phyloP scores from a whole-genome alignment of 1,284 basidiomycete species.

The Dichomitus squalens region DNA sequence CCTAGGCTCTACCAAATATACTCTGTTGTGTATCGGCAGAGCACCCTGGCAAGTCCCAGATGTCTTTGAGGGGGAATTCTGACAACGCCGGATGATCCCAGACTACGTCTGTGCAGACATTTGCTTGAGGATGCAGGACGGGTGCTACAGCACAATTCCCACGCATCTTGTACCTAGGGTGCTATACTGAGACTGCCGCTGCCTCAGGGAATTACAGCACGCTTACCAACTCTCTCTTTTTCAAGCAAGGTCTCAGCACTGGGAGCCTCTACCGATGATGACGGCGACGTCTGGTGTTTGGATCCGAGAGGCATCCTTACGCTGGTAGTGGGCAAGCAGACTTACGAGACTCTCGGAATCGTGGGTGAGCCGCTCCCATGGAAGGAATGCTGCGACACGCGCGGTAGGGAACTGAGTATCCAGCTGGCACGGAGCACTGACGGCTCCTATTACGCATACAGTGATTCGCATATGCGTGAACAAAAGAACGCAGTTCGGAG shows the following conservation, averaged over 20 bases:
- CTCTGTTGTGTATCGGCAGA: too few species aligned
- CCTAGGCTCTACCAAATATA: too few species aligned
- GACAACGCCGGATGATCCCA: too few species aligned
- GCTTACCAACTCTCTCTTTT: neutral
- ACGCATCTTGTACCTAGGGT: too few species aligned
- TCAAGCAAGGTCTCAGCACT: constrained; percentile 29
- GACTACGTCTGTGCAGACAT: too few species aligned
- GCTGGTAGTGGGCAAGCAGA: constrained; percentile 52
- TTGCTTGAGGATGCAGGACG: too few species aligned
- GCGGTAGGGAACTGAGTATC: constrained; percentile 41
- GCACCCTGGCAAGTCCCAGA: too few species aligned
- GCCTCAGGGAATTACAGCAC: too few species aligned
- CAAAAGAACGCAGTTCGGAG: constrained; percentile 28
- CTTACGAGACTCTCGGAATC: constrained; percentile 61
- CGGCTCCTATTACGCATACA: neutral
- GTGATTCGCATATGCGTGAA: constrained; percentile 5
- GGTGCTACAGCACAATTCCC: too few species aligned
- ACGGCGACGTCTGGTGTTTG: constrained; percentile 65
- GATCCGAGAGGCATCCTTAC: constrained; percentile 59
- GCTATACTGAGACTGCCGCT: too few species aligned
- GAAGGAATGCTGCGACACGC: constrained; percentile 42
- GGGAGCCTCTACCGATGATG: constrained; percentile 30
- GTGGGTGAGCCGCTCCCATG: constrained; percentile 50
- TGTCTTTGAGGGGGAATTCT: too few species aligned
- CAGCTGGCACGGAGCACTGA: neutral